Evolutionary conservation across 225 moss, liverwort and hornwort genomes (phyloP).

Genomic region (Bryum argenteum): DNA sequence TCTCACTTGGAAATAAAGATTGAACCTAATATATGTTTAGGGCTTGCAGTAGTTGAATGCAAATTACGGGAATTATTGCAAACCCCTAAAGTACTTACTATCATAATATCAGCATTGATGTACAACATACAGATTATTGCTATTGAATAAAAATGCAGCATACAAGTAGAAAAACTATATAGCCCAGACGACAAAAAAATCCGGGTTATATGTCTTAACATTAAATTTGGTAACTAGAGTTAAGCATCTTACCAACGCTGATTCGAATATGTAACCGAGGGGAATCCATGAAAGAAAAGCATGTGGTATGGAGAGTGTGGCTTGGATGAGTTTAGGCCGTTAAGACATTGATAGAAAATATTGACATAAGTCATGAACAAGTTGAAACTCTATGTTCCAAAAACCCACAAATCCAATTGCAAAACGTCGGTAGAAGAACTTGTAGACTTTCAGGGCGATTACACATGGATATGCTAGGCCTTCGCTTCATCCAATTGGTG

Average conservation of each 20-base stretch:
- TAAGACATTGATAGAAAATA: conserved; percentile 91
- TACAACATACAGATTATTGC: not conserved
- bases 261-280: conserved; percentile 93
- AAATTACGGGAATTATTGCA: too few species aligned
- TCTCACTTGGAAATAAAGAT: too few species aligned
- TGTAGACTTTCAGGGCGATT: not conserved
- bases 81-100: not conserved
- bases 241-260: conserved; percentile 62
- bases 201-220: not conserved
- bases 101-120: not conserved
- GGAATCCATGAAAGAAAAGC: conserved; percentile 98
- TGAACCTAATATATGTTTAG: too few species aligned
- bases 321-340: conserved; percentile 86
- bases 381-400: conserved; percentile 78
- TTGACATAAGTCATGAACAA: conserved; percentile 96
- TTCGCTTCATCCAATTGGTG: not conserved
- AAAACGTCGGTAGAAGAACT: conserved; percentile 13
- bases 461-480: not conserved
- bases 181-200: not conserved
- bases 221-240: not conserved
- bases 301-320: conserved; percentile 83
- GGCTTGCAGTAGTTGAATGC: too few species aligned
- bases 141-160: too few species aligned
- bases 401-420: conserved; percentile 34
- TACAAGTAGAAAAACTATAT: not conserved